Base-by-base conservation (phyloP, 2,329 filamentous ascomycete genomes). In the Dactylonectria estremocensis region DNA sequence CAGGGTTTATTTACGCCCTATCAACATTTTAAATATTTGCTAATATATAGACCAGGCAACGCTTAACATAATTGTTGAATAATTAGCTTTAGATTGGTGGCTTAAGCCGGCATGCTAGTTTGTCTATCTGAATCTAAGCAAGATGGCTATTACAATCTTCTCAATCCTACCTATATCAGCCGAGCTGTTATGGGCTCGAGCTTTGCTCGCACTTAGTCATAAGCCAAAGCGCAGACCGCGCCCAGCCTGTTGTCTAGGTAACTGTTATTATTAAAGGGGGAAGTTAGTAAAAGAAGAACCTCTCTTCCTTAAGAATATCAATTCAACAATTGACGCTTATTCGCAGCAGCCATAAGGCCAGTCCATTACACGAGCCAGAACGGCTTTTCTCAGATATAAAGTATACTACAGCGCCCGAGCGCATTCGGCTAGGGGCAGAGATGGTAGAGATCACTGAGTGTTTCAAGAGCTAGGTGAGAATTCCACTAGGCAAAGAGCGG, bases 91-190 rank as follows among this genome's bases (percentile, higher is more conserved):
- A 49, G 58, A 37, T 20, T 66, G 57, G 64, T 61, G 64, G 64
- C 64, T 66, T 45, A 48, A 45, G 48, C 49, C 48, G 46, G 64
- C 60, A 43, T 57, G 60, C 22, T 24, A 61, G 52, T 37, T 56
- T n/a, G 52, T 58, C 40, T 62, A 50, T 53, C 64, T 57, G 48
- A 58, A 58, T 55, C 43, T 66, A 20, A 61, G 48, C 37, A 61
- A 64, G 48, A 64, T 67, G 49, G 65, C 65, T 35, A 61, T 60
- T 20, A 61, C 63, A 31, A 56, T 67, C 53, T 61, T 68, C 22
- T 64, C 61, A 24, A 57, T 68, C 45, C 60, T 54, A 31, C 53
- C 66, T 14, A 68, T 68, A 55, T 68, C 61, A 60, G 66, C 55
- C 22, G 53, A 67, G n/a, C n/a, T n/a, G n/a, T n/a, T n/a, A n/a